Conservation (phyloP, 768 basidiomycete species). For the Boletus barrowsii region DNA sequence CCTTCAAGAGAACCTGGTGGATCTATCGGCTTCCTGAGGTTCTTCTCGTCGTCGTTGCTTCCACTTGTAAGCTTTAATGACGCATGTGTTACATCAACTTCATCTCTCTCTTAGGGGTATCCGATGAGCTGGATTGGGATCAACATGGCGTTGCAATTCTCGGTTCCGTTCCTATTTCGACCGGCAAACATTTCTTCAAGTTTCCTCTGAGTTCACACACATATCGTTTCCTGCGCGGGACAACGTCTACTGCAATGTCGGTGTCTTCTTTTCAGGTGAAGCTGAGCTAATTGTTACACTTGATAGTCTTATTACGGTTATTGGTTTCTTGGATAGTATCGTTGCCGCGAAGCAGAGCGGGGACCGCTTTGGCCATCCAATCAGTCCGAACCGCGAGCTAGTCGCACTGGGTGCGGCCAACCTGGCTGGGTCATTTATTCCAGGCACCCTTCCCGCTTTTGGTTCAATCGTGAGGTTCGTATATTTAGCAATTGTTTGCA, state of each 20-base stretch:
- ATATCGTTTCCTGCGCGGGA: slow-evolving; percentile 65
- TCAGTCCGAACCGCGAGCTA: slow-evolving; percentile 92
- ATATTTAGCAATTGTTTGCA: not conserved
- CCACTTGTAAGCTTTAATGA: slow-evolving; percentile 59
- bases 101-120: slow-evolving; percentile 51
- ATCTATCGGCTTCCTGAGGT: slow-evolving; percentile 89
- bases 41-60: slow-evolving; percentile 76
- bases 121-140: slow-evolving; percentile 70
- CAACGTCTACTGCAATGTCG: slow-evolving; percentile 83
- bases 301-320: slow-evolving; percentile 66
- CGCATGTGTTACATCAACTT: not conserved
- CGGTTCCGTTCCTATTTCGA: slow-evolving; percentile 68
- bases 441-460: slow-evolving; percentile 88
- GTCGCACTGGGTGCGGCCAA: slow-evolving; percentile 88
- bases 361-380: slow-evolving; percentile 78
- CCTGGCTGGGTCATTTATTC: slow-evolving; percentile 72
- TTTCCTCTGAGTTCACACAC: slow-evolving; percentile 66
- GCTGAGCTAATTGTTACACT: not conserved
- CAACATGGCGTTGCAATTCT: slow-evolving; percentile 78
- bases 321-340: slow-evolving; percentile 93
- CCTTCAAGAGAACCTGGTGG: slow-evolving; percentile 60
- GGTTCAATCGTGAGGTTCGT: slow-evolving; percentile 86
- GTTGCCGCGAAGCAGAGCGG: slow-evolving; percentile 94
- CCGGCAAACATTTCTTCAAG: slow-evolving; percentile 61
- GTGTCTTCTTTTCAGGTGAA: slow-evolving; percentile 1